Percentiles rank a stretch among this genome's conserved stretches.
Conservation (phyloP, 1,139 yeast species). For the Taphrina populina region DNA sequence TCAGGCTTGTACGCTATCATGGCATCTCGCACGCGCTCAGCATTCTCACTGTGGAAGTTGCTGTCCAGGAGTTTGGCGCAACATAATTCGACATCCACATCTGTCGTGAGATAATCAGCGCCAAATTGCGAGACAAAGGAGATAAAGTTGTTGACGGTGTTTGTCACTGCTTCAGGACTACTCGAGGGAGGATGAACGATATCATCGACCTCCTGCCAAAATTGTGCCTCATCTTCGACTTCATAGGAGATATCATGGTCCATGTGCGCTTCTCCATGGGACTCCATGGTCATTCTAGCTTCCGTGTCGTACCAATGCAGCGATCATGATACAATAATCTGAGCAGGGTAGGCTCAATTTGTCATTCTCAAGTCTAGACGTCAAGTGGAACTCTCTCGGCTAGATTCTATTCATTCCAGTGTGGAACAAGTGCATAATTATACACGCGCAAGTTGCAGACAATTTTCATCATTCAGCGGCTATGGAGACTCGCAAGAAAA, state of each 20-base stretch:
- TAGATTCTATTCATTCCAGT: too few relatives aligned
- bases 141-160: conserved; percentile 42
- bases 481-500: conserved; percentile 33
- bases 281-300: too few relatives aligned
- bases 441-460: too few relatives aligned
- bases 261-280: background rate
- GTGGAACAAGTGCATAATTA: too few relatives aligned
- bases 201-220: conserved; percentile 37
- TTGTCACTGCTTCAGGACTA: conserved; percentile 35
- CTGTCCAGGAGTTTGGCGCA: conserved; percentile 44
- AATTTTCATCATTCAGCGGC: too few relatives aligned
- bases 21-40: conserved; percentile 43
- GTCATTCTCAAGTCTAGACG: too few relatives aligned
- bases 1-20: conserved; percentile 41
- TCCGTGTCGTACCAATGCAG: too few relatives aligned
- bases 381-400: too few relatives aligned
- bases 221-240: conserved; percentile 26
- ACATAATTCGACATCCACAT: conserved; percentile 44
- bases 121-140: conserved; percentile 42
- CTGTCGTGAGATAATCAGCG: conserved; percentile 43
- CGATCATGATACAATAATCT: too few relatives aligned
- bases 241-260: conserved; percentile 20
- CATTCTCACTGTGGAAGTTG: conserved; percentile 41
- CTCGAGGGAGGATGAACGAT: conserved; percentile 34
- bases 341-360: too few relatives aligned